Conservation (phyloP, 1,284 basidiomycete species). For the Neotropicomus parvogracilis region DNA sequence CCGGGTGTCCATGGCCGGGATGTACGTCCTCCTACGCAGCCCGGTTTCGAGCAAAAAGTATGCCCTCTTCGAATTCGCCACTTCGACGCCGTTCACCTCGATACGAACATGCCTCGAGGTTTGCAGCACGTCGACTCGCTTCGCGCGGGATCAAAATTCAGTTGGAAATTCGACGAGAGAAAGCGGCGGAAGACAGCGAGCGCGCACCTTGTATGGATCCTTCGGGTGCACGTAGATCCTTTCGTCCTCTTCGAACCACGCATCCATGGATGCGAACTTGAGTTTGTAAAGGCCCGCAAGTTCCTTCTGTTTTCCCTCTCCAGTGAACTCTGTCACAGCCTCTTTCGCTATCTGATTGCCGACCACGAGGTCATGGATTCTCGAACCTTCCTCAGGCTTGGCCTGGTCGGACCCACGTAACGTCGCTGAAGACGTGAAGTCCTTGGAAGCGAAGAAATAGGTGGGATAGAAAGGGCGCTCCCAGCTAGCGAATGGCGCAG, state of each 20-base stretch:
- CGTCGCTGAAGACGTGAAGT: constrained; percentile 36
- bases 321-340: constrained; percentile 41
- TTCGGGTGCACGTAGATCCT: constrained; percentile 58
- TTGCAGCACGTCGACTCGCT: constrained; percentile 59
- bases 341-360: constrained; percentile 37
- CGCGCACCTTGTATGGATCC: constrained; percentile 65
- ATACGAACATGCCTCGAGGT: constrained; percentile 60
- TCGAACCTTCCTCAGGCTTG: constrained; percentile 30
- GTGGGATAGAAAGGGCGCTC: constrained; percentile 48
- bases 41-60: constrained; percentile 57
- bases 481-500: constrained; percentile 45
- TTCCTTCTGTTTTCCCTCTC: constrained; percentile 31
- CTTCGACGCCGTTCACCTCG: constrained; percentile 56
- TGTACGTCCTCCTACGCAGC: constrained; percentile 56
- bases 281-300: constrained; percentile 49
- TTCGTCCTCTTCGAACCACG: constrained; percentile 70
- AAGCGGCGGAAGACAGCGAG: too few species aligned
- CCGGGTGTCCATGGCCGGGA: constrained; percentile 53
- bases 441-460: constrained; percentile 50
- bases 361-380: constrained; percentile 47
- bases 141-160: neutral
- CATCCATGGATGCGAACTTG: constrained; percentile 49
- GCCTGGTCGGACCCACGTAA: constrained; percentile 35
- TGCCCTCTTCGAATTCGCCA: constrained; percentile 55
- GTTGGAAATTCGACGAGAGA: neutral